Percentiles rank a stretch among this genome's conserved stretches.
Evolutionary conservation across 768 basidiomycete genomes (phyloP).

Genomic region (Pulveroboletus ravenelii): DNA sequence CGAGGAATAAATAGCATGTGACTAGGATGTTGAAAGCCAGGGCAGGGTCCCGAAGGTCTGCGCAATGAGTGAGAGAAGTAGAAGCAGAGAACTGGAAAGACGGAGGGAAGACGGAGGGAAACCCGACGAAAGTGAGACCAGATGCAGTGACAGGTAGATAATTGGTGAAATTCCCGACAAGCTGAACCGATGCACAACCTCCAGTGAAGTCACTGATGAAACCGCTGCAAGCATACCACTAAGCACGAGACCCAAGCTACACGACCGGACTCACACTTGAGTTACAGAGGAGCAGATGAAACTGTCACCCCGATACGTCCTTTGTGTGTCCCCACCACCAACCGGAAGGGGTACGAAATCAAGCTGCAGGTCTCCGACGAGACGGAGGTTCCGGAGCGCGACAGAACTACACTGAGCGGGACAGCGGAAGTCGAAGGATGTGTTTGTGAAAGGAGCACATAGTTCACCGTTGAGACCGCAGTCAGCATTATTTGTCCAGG

Average conservation of each 20-base stretch:
- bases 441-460: slow-evolving; percentile 61
- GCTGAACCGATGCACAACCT: slow-evolving; percentile 71
- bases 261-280: slow-evolving; percentile 56
- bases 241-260: slow-evolving; percentile 2
- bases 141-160: slow-evolving; percentile 56
- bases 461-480: slow-evolving; percentile 68
- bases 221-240: slow-evolving; percentile 42
- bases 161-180: slow-evolving; percentile 69
- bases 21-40: slow-evolving; percentile 70
- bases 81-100: slow-evolving; percentile 54
- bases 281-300: slow-evolving; percentile 83
- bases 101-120: slow-evolving; percentile 70
- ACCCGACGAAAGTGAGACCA: slow-evolving; percentile 67
- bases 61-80: slow-evolving; percentile 54
- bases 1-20: slow-evolving; percentile 61
- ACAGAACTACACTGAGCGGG: slow-evolving; percentile 65
- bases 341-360: slow-evolving; percentile 73
- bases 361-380: slow-evolving; percentile 62
- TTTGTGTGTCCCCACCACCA: slow-evolving; percentile 72
- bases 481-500: slow-evolving; percentile 62
- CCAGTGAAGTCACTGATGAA: slow-evolving; percentile 58
- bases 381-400: slow-evolving; percentile 66
- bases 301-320: slow-evolving; percentile 77
- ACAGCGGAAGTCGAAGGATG: slow-evolving; percentile 72
- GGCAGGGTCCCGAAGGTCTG: slow-evolving; percentile 64